phyloP scores from a whole-genome alignment of 108 stramenopile species.

The Skeletonema potamos region DNA sequence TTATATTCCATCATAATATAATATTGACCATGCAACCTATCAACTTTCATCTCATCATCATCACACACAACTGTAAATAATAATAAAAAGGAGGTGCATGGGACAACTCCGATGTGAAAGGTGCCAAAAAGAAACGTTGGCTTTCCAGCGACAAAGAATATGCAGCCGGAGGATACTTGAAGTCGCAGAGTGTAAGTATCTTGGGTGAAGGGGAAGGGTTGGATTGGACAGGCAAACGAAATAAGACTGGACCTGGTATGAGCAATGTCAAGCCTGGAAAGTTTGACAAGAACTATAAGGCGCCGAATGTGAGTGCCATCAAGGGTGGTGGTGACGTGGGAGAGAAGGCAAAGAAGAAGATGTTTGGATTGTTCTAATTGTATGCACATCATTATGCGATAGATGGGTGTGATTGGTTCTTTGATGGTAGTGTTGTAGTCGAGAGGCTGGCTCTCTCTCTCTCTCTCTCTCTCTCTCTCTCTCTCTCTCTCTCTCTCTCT shows the following conservation, averaged over 20 bases:
- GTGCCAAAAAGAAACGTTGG: conserved; percentile 47
- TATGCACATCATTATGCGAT: conserved; percentile 65
- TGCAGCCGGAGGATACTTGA: conserved; percentile 77
- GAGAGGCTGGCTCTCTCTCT: neutral
- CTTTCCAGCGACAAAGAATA: conserved; percentile 50
- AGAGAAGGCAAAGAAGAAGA: conserved; percentile 58
- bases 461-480: neutral
- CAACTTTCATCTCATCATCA: neutral
- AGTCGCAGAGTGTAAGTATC: conserved; percentile 69
- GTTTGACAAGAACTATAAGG: conserved; percentile 78
- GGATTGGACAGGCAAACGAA: conserved; percentile 76
- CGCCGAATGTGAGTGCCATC: conserved; percentile 67
- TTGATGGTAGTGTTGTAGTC: conserved; percentile 22
- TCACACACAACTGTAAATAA: no score
- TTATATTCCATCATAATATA: no score
- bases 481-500: no score
- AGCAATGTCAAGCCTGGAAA: conserved; percentile 28
- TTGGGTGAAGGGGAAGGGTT: conserved; percentile 74
- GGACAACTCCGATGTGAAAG: conserved; percentile 49
- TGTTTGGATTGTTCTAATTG: conserved; percentile 68
- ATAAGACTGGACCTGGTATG: conserved; percentile 27
- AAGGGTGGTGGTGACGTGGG: conserved; percentile 30
- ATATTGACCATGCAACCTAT: neutral
- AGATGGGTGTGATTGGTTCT: conserved; percentile 73
- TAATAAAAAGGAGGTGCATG: conserved; percentile 39